A percentile compares a stretch with the other conserved stretches of the same genome.
These are phyloP conservation scores for Malassezia equina DNA, from an alignment of 1,284 basidiomycete genomes.

Conservation along the genomic window DNA sequence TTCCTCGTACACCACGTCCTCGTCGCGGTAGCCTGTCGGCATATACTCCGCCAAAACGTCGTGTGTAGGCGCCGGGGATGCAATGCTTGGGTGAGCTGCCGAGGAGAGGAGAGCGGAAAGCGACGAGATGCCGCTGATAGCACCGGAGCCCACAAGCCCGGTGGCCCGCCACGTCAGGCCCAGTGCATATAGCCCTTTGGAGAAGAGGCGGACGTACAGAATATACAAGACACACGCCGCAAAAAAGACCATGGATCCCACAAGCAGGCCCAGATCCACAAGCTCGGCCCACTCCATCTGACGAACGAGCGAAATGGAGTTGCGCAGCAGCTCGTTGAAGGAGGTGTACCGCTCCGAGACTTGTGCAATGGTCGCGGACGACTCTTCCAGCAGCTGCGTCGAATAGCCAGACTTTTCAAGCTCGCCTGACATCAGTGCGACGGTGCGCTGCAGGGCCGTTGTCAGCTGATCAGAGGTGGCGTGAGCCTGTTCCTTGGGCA, in stretches of 20 bases:
- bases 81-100: neutral
- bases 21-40: neutral
- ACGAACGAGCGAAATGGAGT: constrained; percentile 36
- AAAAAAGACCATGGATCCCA: constrained; percentile 34
- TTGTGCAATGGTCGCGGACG: constrained; percentile 28
- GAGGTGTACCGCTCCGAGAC: constrained; percentile 36
- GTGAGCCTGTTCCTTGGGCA: constrained; percentile 30
- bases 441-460: constrained; percentile 35
- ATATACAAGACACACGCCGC: constrained; percentile 36
- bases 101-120: neutral
- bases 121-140: neutral
- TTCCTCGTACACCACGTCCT: neutral
- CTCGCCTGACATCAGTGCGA: constrained; percentile 39
- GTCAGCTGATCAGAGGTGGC: constrained; percentile 41
- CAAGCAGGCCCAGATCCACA: constrained; percentile 31
- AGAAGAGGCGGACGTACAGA: constrained; percentile 38
- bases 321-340: constrained; percentile 31
- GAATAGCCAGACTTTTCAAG: constrained; percentile 44
- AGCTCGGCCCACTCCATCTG: constrained; percentile 45
- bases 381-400: constrained; percentile 40
- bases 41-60: neutral
- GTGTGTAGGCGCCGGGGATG: neutral
- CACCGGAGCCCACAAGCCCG: neutral
- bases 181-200: constrained; percentile 22
- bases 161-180: constrained; percentile 1